Base-by-base conservation (phyloP, 768 basidiomycete species). In the Tulasnella sp. region DNA sequence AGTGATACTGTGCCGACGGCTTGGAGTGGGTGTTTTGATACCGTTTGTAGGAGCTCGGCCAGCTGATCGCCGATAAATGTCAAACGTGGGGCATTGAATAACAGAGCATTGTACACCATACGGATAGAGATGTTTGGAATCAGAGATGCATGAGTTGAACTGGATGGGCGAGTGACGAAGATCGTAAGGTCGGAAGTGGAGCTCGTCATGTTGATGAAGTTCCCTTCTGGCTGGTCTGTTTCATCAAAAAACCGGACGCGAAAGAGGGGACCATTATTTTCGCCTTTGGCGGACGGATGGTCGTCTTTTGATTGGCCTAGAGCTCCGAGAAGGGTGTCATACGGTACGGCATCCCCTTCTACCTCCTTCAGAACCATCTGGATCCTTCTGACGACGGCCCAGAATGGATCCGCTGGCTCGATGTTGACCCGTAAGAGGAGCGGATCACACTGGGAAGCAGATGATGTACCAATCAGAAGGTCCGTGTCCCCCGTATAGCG, bases 181-280 rank as follows among this genome's bases (percentile, higher is more conserved):
- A 98, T 73, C 17, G 92, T 96, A 61, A 97, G 77, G 69, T 97
- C 93, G n/a, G 92, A 87, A 4, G 88, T 90, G 60, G 88, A 73
- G 63, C 82, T 84, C 0, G 93, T 92, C 0, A 82, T 81, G 24
- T 79, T 77, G 60, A 93, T 81, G 66, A 90, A 92, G 60, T 78
- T 78, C 59, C 83, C 85, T 49, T 76, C 83, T 43, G 77, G 80
- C 38, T 80, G 72, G 64, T 90, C 88, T 1, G 85, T 92, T 69
- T 87, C 88, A 67, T 97, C 92, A 69, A 96, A 92, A 76, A 97
- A 96, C n/a, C 92, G 83, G 43, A 96, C 92, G 52, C 92, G 81
- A 73, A 96, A 97, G 25, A 97, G 76, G 3, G 86, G 86, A 1
- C 74, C 70, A 15, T 70, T 66, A 34, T 29, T 25, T 15, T 70